Evolutionary conservation across 345 rosid species (phyloP).

Genomic region (Luvunga scandens): DNA sequence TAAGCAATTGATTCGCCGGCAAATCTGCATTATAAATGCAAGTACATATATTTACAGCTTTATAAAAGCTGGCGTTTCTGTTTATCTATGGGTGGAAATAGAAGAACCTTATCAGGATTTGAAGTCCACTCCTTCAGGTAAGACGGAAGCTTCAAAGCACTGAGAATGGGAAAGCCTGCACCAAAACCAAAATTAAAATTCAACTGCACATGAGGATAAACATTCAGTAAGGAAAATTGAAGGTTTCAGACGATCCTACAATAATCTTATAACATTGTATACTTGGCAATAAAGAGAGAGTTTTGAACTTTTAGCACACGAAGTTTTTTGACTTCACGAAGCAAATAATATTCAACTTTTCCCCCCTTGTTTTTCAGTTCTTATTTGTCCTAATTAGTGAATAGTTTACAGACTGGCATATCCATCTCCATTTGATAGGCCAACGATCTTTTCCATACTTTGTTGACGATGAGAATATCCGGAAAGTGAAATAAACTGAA

Average conservation of each 20-base stretch:
- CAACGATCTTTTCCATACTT: no score
- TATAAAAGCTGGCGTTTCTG: neutral
- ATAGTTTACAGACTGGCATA: neutral
- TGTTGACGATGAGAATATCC: no score
- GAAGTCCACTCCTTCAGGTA: conserved; percentile 71
- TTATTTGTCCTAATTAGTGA: neutral
- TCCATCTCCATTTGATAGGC: no score
- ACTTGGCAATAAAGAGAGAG: neutral
- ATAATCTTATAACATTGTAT: neutral
- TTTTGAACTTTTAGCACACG: neutral
- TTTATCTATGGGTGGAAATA: neutral
- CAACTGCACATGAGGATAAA: conserved; percentile 2
- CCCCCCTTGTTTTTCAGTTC: neutral
- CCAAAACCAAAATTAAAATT: conserved; percentile 4
- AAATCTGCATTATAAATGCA: neutral
- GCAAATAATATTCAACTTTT: neutral
- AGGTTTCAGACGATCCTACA: neutral
- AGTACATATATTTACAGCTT: neutral
- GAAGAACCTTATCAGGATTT: conserved; percentile 77
- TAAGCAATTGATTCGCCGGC: neutral
- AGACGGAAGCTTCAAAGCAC: conserved; percentile 78
- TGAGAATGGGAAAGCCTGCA: conserved; percentile 72
- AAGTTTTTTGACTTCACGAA: neutral
- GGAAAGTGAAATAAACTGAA: no score
- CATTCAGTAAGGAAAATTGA: neutral